Evolutionary conservation across 495 filamentous ascomycete genomes (phyloP), one percentile per base, ranked within the genome.

Genomic region (Trichoderma virens): DNA sequence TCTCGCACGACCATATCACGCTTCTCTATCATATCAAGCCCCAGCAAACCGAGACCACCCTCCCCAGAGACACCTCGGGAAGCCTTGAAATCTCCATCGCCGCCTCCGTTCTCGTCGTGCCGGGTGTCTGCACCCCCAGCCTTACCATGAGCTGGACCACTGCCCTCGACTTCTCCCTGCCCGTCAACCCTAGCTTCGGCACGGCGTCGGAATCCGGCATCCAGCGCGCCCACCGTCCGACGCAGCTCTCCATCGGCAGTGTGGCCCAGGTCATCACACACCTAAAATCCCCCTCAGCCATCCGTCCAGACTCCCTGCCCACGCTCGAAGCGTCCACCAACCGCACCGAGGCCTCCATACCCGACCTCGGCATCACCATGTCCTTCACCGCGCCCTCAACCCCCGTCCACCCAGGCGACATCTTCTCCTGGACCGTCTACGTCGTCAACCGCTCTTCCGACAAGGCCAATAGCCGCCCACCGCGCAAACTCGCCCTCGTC

Each of bases 381-480:
- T 92, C 92, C 23, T 79, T 82, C 62, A 85, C 85, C 11, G 87
- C 84, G 0, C 89, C 89, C 11, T 70, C 74, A 14, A 69, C 71
- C 25, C 72, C 76, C 60, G 72, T 75, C 16, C 79, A 82, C 60
- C 84, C 91, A 3, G 91, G 92, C 4, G 83, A 91, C 43, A 82
- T 85, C 14, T 96, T 98, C 72, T 75, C 78, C n/a, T 97, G 93
- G 93, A 82, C 84, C 45, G 84, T 96, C 23, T 92, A 96, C 71
- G 86, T 98, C 25, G 89, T 96, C 61, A 98, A 98, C 73, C 88
- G 90, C 39, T 88, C 84, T 32, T 18, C 60, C 27, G 64, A 62
- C 14, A 62, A 54, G 34, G 32, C 25, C 16, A 16, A 20, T 14
- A 30, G 9, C 23, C 32, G 41, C 4, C 72, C 79, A 28, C 75